phyloP scores from a whole-genome alignment of 1,284 basidiomycete genomes.

The Prillingera fragicola region DNA sequence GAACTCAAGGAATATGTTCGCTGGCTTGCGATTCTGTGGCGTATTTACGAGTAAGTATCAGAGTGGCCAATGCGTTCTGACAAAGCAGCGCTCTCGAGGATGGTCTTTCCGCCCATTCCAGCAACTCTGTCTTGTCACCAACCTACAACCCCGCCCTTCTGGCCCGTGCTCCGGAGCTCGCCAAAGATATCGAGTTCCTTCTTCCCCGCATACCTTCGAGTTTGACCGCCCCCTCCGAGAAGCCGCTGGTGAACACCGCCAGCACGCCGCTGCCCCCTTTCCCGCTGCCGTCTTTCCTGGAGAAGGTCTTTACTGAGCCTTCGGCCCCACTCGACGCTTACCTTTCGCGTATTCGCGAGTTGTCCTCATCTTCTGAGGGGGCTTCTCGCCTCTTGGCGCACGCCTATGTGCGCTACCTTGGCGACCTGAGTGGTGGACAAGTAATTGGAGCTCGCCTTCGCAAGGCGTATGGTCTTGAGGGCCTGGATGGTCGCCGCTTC shows the following conservation, averaged over 20 bases:
- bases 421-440: constrained; percentile 77
- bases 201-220: constrained; percentile 46
- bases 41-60: constrained; percentile 65
- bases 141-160: constrained; percentile 68
- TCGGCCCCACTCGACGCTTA: constrained; percentile 57
- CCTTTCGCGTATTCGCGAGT: constrained; percentile 51
- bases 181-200: constrained; percentile 63
- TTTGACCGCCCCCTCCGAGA: background rate
- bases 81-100: constrained; percentile 57
- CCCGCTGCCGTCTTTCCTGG: constrained; percentile 49
- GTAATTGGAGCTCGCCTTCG: constrained; percentile 60
- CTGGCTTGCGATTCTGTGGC: constrained; percentile 70
- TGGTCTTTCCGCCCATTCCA: constrained; percentile 59
- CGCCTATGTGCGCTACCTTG: constrained; percentile 78
- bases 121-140: constrained; percentile 59
- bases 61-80: constrained; percentile 1
- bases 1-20: constrained; percentile 61
- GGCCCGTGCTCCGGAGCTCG: constrained; percentile 57
- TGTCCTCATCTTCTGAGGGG: constrained; percentile 50
- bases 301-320: constrained; percentile 45
- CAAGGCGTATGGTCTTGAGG: constrained; percentile 62
- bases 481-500: constrained; percentile 57
- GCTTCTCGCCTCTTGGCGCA: constrained; percentile 66
- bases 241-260: constrained; percentile 5
- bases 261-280: constrained; percentile 54